A percentile compares a stretch with the other conserved stretches of the same genome.
Evolutionary conservation across 495 filamentous ascomycete genomes (phyloP).

Genomic region (Aspergillus nidulans): DNA sequence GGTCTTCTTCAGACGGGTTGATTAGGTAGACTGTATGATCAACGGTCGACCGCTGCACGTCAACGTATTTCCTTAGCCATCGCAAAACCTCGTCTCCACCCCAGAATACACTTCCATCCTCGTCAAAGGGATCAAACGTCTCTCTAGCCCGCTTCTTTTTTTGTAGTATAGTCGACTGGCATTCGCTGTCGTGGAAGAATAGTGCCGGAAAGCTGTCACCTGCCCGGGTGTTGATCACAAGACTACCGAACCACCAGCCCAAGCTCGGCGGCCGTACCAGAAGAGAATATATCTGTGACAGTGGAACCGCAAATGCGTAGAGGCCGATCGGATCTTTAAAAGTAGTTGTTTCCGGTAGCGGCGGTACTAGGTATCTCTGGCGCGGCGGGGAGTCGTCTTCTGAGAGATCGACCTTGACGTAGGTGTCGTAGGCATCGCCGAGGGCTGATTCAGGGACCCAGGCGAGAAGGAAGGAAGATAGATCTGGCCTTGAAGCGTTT

Average conservation of each 20-base stretch:
- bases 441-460: slow-evolving; percentile 92
- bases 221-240: slow-evolving; percentile 84
- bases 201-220: slow-evolving; percentile 92
- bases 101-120: slow-evolving; percentile 86
- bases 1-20: slow-evolving; percentile 81
- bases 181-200: slow-evolving; percentile 97
- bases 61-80: slow-evolving; percentile 82
- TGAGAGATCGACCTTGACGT: slow-evolving; percentile 89
- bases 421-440: slow-evolving; percentile 79
- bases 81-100: slow-evolving; percentile 92
- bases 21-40: slow-evolving; percentile 89
- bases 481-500: slow-evolving; percentile 27
- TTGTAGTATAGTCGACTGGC: slow-evolving; percentile 90
- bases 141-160: slow-evolving; percentile 80
- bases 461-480: slow-evolving; percentile 75
- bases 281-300: slow-evolving; percentile 84
- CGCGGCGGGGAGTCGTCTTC: slow-evolving; percentile 75
- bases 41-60: slow-evolving; percentile 72
- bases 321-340: slow-evolving; percentile 67
- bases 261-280: slow-evolving; percentile 87
- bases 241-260: slow-evolving; percentile 96
- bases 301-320: slow-evolving; percentile 89
- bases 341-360: slow-evolving; percentile 72
- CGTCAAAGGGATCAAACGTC: slow-evolving; percentile 85
- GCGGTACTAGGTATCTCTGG: slow-evolving; percentile 86